phyloP scores from a whole-genome alignment of 352 stramenopile species.

The Pythium scleroteichum region DNA sequence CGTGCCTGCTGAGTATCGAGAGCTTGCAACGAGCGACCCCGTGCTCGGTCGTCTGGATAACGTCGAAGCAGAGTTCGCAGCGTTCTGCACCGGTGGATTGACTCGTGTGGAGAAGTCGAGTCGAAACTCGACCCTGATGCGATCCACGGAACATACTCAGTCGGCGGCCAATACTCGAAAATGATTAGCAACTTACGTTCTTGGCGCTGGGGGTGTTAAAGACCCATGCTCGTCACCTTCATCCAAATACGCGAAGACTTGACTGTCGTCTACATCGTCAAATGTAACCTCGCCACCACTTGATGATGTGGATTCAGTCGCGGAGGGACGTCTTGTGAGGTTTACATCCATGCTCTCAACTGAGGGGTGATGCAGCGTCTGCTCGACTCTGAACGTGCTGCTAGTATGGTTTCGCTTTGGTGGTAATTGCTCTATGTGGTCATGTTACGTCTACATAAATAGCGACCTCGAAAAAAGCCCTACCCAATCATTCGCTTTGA shows the following conservation, averaged over 20 bases:
- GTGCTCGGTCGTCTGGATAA: constrained; percentile 20
- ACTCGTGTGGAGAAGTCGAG: constrained; percentile 55
- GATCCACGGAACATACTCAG: too few species aligned
- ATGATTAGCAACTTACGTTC: constrained; percentile 4
- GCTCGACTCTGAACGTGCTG: too few species aligned
- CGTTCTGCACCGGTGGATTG: constrained; percentile 20
- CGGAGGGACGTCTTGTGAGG: constrained; percentile 35
- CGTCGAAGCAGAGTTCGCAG: not conserved
- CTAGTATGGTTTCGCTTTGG: not conserved
- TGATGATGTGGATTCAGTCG: constrained; percentile 42
- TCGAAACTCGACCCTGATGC: constrained; percentile 46
- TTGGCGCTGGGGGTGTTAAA: not conserved
- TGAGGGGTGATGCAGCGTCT: not conserved
- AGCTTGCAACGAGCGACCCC: not conserved
- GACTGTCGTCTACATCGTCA: constrained; percentile 57
- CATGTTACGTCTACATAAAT: constrained; percentile 23
- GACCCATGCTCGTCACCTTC: constrained; percentile 36
- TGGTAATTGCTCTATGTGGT: not conserved
- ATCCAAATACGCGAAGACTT: constrained; percentile 57
- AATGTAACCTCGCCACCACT: constrained; percentile 64
- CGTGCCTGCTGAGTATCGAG: not conserved
- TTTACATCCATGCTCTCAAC: not conserved
- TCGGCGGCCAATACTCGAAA: too few species aligned
- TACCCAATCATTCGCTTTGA: not conserved
- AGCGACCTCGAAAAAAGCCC: constrained; percentile 3